Percentiles rank a stretch among this genome's conserved stretches.
Conservation (phyloP, 805 yeast genomes). For the Spathaspora girioi region DNA sequence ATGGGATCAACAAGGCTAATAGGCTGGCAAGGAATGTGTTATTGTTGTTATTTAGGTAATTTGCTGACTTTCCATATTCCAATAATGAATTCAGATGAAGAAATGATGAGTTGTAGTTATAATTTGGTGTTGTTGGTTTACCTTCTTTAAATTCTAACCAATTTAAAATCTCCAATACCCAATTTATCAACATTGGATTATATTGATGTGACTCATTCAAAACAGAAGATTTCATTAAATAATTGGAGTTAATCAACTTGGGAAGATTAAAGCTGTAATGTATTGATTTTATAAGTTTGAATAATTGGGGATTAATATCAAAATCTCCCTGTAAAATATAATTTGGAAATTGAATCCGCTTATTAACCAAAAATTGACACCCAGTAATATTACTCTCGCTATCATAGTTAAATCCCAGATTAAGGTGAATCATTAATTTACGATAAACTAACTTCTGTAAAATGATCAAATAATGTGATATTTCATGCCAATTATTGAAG, state of each 20-base stretch:
- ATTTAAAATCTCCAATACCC: slow-evolving; percentile 50
- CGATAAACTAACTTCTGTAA: slow-evolving; percentile 38
- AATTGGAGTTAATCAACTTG: slow-evolving; percentile 38
- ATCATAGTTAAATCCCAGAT: slow-evolving; percentile 8
- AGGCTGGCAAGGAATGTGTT: slow-evolving; percentile 45
- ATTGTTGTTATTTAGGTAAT: slow-evolving; percentile 5
- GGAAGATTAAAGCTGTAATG: slow-evolving; percentile 44
- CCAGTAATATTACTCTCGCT: slow-evolving; percentile 1
- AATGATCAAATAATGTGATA: slow-evolving; percentile 35
- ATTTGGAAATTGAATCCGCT: slow-evolving; percentile 34
- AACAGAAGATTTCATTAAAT: slow-evolving; percentile 29
- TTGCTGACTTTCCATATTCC: not conserved
- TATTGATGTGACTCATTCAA: slow-evolving; percentile 12
- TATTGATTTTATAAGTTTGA: slow-evolving; percentile 33
- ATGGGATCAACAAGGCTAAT: slow-evolving; percentile 42
- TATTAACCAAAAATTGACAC: slow-evolving; percentile 25
- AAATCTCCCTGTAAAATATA: slow-evolving; percentile 39
- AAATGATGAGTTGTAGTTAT: slow-evolving; percentile 8
- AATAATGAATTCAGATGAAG: slow-evolving; percentile 9
- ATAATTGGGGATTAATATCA: slow-evolving; percentile 38
- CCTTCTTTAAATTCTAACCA: slow-evolving; percentile 59
- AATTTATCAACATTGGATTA: slow-evolving; percentile 39
- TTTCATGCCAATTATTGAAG: slow-evolving; percentile 48
- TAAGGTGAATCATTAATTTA: slow-evolving; percentile 29
- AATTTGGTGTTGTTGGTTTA: slow-evolving; percentile 9